phyloP scores from a whole-genome alignment of 352 stramenopile species.

The Thalassiosira delicatula region DNA sequence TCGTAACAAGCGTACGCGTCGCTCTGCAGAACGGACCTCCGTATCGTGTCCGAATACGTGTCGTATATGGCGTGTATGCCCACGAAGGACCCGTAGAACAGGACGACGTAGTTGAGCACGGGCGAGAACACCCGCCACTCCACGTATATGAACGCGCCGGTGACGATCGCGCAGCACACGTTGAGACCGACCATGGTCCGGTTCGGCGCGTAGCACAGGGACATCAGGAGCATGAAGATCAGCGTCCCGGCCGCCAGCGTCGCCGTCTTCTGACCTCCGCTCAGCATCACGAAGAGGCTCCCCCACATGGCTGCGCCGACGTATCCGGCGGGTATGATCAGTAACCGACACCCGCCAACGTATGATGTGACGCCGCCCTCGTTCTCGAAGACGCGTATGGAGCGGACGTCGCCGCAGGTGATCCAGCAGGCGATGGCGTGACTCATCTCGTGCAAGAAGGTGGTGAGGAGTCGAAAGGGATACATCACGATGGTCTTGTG shows the following conservation, averaged over 20 bases:
- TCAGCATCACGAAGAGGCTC: slow-evolving; percentile 77
- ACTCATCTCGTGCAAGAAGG: slow-evolving; percentile 80
- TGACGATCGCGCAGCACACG: slow-evolving; percentile 71
- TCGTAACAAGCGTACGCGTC: slow-evolving; percentile 73
- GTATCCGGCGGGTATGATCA: slow-evolving; percentile 83
- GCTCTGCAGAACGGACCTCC: slow-evolving; percentile 47
- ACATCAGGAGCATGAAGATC: slow-evolving; percentile 65
- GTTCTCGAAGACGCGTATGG: slow-evolving; percentile 78
- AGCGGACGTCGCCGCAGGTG: slow-evolving; percentile 72
- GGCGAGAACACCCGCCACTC: slow-evolving; percentile 75
- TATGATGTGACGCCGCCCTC: slow-evolving; percentile 80
- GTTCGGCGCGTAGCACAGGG: slow-evolving; percentile 77
- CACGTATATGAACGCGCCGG: slow-evolving; percentile 64
- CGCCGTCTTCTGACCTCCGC: slow-evolving; percentile 63
- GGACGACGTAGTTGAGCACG: slow-evolving; percentile 73
- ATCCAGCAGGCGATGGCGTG: slow-evolving; percentile 77
- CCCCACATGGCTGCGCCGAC: slow-evolving; percentile 80
- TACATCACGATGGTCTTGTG: slow-evolving; percentile 61
- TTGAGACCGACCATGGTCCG: slow-evolving; percentile 69
- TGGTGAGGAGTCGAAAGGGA: slow-evolving; percentile 64
- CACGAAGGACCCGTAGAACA: slow-evolving; percentile 80
- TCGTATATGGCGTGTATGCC: slow-evolving; percentile 76
- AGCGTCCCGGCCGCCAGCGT: slow-evolving; percentile 63
- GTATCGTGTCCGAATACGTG: slow-evolving; percentile 78
- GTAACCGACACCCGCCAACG: slow-evolving; percentile 63